These are phyloP conservation scores for Cetraspora pellucida DNA, from an alignment of 192 early-diverging fungal genomes.

Conservation along the genomic window DNA sequence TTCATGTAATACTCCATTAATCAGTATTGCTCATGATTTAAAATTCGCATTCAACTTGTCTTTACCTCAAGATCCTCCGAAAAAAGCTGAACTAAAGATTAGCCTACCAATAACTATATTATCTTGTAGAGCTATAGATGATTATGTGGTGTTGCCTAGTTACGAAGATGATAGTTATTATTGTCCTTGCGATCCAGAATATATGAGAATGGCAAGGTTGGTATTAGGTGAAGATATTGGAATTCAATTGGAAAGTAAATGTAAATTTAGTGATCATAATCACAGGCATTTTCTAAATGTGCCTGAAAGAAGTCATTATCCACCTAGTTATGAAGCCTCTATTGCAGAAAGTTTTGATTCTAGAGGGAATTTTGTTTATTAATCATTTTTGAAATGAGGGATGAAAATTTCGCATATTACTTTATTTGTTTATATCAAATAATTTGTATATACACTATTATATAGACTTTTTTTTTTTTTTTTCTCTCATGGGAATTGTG, in stretches of 20 bases:
- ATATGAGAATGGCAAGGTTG: constrained; percentile 17
- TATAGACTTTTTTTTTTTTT: no score
- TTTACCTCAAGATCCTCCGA: neutral
- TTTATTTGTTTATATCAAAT: no score
- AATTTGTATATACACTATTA: no score
- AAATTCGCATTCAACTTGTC: constrained; percentile 6
- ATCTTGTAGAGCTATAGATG: constrained; percentile 23
- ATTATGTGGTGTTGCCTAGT: constrained; percentile 19
- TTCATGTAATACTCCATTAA: constrained; percentile 6
- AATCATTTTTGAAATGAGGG: no score
- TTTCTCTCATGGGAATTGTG: no score
- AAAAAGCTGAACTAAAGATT: constrained; percentile 14
- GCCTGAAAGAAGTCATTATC: neutral
- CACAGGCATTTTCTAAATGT: neutral
- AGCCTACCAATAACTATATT: constrained; percentile 21
- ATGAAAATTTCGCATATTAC: no score
- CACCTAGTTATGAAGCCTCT: constrained; percentile 19
- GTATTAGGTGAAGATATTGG: constrained; percentile 1
- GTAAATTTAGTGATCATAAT: neutral
- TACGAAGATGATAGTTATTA: constrained; percentile 27
- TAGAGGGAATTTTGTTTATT: neutral
- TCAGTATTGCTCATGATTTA: constrained; percentile 21
- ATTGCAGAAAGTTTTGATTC: neutral
- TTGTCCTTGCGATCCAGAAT: constrained; percentile 29
- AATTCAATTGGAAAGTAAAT: neutral